These are phyloP conservation scores for Tulasnella sp. DNA, from an alignment of 768 basidiomycete species.

Conservation along the genomic window DNA sequence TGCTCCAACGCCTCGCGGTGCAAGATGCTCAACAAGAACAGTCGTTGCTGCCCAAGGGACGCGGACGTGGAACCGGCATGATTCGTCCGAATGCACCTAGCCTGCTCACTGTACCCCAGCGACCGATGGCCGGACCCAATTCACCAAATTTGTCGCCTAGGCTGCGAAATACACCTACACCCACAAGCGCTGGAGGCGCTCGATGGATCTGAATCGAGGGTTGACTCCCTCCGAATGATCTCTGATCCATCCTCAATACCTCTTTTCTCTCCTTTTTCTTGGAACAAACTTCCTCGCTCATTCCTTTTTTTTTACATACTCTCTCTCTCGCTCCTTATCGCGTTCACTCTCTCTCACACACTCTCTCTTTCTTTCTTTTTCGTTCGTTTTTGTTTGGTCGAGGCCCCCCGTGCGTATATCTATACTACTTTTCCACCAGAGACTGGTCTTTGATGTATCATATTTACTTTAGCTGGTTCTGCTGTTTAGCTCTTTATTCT, in stretches of 20 bases:
- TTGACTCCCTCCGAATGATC: neutral
- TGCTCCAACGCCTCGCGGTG: neutral
- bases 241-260: neutral
- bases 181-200: slow-evolving; percentile 3
- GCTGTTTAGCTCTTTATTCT: neutral
- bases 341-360: too few relatives aligned
- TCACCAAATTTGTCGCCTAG: neutral
- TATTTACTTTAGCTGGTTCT: slow-evolving; percentile 5
- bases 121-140: neutral
- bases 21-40: neutral
- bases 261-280: neutral
- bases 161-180: neutral
- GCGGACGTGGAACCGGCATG: neutral
- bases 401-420: neutral
- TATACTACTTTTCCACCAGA: neutral
- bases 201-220: neutral
- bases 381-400: neutral
- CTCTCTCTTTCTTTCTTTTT: neutral
- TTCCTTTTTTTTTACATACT: neutral
- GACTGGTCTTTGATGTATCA: slow-evolving; percentile 12
- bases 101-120: neutral
- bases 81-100: neutral
- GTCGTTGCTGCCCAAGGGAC: neutral
- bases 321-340: neutral
- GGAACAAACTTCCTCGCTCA: neutral